Percentiles rank a stretch among this genome's conserved stretches.
phyloP scores from a whole-genome alignment of 345 rosid genomes.

The Cochlearia excelsa region DNA sequence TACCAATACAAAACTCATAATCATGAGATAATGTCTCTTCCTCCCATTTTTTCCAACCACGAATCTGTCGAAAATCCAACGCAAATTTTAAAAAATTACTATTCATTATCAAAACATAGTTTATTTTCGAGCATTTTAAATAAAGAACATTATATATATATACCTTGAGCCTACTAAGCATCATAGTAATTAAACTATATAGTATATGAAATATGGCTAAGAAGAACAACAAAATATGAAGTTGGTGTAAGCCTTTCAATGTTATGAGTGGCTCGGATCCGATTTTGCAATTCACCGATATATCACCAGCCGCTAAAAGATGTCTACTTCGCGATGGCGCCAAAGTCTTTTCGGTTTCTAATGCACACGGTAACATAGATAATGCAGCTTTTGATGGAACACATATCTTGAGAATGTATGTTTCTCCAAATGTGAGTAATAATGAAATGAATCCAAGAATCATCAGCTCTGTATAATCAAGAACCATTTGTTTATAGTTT shows the following conservation, averaged over 20 bases:
- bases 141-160: background rate
- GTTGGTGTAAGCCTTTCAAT: constrained; percentile 61
- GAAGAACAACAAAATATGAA: constrained; percentile 90
- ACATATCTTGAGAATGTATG: constrained; percentile 59
- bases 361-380: constrained; percentile 74
- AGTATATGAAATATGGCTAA: constrained; percentile 69
- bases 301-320: constrained; percentile 41
- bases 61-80: constrained; percentile 46
- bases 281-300: constrained; percentile 43
- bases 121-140: too few species aligned
- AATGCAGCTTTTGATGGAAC: constrained; percentile 53
- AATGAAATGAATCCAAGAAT: constrained; percentile 88
- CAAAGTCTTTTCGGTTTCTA: constrained; percentile 15
- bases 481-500: constrained; percentile 3
- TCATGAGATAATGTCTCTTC: constrained; percentile 69
- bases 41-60: constrained; percentile 95
- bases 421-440: constrained; percentile 74
- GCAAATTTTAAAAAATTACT: background rate
- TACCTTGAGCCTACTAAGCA: constrained; percentile 90
- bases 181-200: constrained; percentile 74
- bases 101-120: too few species aligned
- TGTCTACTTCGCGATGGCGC: constrained; percentile 52
- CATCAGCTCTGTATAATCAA: constrained; percentile 72
- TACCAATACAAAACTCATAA: constrained; percentile 82
- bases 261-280: constrained; percentile 69